Percentiles rank a stretch among this genome's conserved stretches.
Evolutionary conservation across 441 rosid genomes (phyloP).

Genomic region (Theobroma grandiflorum): DNA sequence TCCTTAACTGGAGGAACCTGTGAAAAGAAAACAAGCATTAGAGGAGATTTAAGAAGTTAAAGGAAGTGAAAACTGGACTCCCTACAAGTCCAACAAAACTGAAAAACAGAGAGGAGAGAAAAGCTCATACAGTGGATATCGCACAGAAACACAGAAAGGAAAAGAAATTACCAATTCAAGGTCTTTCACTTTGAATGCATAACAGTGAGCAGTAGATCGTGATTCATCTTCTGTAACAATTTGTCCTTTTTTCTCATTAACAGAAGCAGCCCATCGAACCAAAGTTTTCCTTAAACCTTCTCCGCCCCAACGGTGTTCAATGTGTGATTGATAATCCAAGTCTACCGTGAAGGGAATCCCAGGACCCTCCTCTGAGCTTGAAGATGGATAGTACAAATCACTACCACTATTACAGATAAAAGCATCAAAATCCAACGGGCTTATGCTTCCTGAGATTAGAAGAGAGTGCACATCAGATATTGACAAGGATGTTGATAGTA

Average conservation of each 20-base stretch:
- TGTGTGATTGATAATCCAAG: slow-evolving; percentile 82
- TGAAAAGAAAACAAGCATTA: slow-evolving; percentile 22
- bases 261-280: slow-evolving; percentile 75
- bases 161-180: slow-evolving; percentile 53
- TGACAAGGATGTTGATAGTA: slow-evolving; percentile 81
- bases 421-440: slow-evolving; percentile 78
- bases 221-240: slow-evolving; percentile 55
- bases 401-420: slow-evolving; percentile 93
- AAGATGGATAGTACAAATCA: slow-evolving; percentile 81
- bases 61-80: neutral
- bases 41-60: slow-evolving; percentile 6
- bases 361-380: slow-evolving; percentile 56
- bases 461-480: slow-evolving; percentile 75
- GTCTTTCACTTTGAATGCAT: slow-evolving; percentile 71
- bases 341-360: slow-evolving; percentile 67
- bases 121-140: neutral
- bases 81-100: neutral
- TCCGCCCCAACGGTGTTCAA: slow-evolving; percentile 90
- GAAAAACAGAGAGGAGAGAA: neutral
- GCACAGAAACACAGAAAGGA: neutral
- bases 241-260: slow-evolving; percentile 55
- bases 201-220: slow-evolving; percentile 63
- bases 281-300: slow-evolving; percentile 78
- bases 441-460: slow-evolving; percentile 68
- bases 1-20: slow-evolving; percentile 77